Evolutionary conservation across 2,329 filamentous ascomycete genomes (phyloP), one percentile per base, ranked within the genome.

Genomic region (Plectosphaerella cucumerina): DNA sequence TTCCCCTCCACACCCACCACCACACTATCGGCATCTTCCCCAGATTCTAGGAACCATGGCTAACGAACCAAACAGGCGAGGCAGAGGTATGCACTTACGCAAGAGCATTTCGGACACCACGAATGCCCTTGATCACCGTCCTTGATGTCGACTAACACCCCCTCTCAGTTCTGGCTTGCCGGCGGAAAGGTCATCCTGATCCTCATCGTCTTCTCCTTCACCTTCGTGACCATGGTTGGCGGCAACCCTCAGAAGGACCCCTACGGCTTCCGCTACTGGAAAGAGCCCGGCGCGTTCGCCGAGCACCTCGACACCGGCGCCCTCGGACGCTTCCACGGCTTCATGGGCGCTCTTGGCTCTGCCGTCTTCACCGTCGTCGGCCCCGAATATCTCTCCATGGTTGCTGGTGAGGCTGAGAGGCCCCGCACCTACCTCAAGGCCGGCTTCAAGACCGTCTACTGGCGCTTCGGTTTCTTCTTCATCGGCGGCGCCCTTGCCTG

Each of bases 141-240:
- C 26, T 11, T 31, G 26, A 31, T 11, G 26, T 11, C 12, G 9
- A 31, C 26, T 31, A 11, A 31, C 26, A 11, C 2, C 3, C 26
- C 26, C 26, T 31, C 26, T 31, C 12, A 31, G 39, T 92, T 92
- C 60, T 85, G 78, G 78, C 70, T 84, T 3, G 78, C 80, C 3
- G 50, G 53, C 37, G 82, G 83, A 56, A 88, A 89, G 64, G 75
- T 88, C 33, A 65, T 88, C 20, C 73, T 89, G 44, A 86, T 87
- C 58, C 71, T 85, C 53, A 81, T 84, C 12, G 72, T 89, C 49
- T 85, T 90, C 64, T 69, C 76, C 60, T 91, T 87, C 68, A 91
- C 89, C n/a, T 87, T 93, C 62, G 76, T 93, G 58, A 85, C 83
- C 46, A 90, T 91, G 85, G 73, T 90, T 8, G 89, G 88, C 34